Base-by-base conservation (phyloP, 2,329 filamentous ascomycete species). In the Cercospora zeina region DNA sequence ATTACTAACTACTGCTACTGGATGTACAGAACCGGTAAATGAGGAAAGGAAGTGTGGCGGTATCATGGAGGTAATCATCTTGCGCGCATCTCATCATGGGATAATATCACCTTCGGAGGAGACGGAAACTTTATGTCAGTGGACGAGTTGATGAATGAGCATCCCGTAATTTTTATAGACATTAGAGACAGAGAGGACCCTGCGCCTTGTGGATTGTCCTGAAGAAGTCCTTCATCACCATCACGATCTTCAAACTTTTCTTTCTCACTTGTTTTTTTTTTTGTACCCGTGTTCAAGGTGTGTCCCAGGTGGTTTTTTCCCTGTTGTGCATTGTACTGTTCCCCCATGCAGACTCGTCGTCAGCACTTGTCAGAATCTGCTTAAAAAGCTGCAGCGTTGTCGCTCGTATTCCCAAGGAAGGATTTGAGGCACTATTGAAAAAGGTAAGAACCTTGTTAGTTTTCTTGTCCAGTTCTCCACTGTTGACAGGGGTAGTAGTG, bases 91-190 rank as follows among this genome's bases (percentile, higher is more conserved):
- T n/a, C 19, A 45, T 21, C 39, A 45, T 19, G 39, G 39, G 21
- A n/a, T n/a, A 45, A 24, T 45, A 45, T 45, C 39, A 45, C 39
- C 9, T 45, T 45, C 39, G 39, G 39, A 45, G 39, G 39, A 45
- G 39, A 45, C 21, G 39, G 39, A 24, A 45, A 21, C 21, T 45
- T 16, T 21, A 45, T 24, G 39, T 45, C 39, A 45, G 19, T 16
- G 16, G 21, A 45, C 10, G 39, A 45, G 19, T 45, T 24, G 39
- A 45, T 45, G 39, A 45, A 10, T 45, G 39, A 21, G 21, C n/a
- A n/a, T 45, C 19, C 39, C 39, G 39, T 45, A 45, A 45, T 45
- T 45, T 45, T 45, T 45, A 45, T 45, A 45, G 39, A 45, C 16
- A 45, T 11, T 45, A 45, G 39, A 45, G 39, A 45, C 13, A 45